phyloP scores from a whole-genome alignment of 2,329 filamentous ascomycete species.

The Dactylonectria estremocensis region DNA sequence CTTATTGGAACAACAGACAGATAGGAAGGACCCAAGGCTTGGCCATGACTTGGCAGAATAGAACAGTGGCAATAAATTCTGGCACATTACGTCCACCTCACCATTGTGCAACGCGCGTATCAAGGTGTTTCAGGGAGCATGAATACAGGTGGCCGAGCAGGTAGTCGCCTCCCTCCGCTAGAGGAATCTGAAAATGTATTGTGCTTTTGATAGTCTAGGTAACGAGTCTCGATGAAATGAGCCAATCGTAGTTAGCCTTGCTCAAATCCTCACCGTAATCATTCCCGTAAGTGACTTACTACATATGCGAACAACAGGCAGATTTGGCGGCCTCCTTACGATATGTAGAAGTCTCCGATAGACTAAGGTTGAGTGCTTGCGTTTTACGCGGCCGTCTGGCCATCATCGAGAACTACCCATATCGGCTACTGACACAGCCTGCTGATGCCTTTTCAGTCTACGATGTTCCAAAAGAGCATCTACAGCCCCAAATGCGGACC shows the following conservation, averaged over 20 bases:
- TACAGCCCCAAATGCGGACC: constrained; percentile 26
- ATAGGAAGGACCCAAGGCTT: not conserved
- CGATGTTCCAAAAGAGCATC: constrained; percentile 6
- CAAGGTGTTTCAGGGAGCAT: not conserved
- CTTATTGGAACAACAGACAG: not conserved
- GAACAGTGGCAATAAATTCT: not conserved
- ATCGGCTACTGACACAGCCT: constrained; percentile 1
- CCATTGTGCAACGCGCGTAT: not conserved
- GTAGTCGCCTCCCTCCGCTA: too few relatives aligned
- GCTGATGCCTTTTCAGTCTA: not conserved
- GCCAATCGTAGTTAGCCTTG: not conserved
- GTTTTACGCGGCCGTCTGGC: not conserved
- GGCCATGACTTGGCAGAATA: not conserved
- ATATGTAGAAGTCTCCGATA: not conserved
- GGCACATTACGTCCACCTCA: too few relatives aligned
- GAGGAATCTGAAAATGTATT: not conserved
- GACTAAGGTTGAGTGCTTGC: too few relatives aligned
- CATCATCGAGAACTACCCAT: not conserved
- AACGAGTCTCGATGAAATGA: not conserved
- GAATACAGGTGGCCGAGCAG: not conserved
- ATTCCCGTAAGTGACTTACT: not conserved
- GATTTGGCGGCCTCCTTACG: not conserved
- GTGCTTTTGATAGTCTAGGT: not conserved
- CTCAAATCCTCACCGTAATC: too few relatives aligned
- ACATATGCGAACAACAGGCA: not conserved